phyloP scores from a whole-genome alignment of 352 stramenopile genomes.

The Pythium phragmitis region DNA sequence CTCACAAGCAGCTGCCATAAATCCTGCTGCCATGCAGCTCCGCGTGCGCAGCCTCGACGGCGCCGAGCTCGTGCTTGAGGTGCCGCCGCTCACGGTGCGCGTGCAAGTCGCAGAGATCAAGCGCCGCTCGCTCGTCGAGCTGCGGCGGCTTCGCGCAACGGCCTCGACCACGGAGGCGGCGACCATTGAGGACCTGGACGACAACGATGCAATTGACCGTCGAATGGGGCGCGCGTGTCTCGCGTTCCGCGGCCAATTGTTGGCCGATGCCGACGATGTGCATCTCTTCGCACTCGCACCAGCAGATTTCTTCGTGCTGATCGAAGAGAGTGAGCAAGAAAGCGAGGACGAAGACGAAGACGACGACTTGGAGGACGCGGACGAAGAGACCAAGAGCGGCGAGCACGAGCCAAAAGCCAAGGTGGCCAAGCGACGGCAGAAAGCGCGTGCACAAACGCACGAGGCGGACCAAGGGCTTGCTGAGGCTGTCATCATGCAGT shows the following conservation, averaged over 20 bases:
- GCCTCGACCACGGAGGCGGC: not conserved
- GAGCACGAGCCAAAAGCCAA: constrained; percentile 15
- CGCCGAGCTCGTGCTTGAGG: constrained; percentile 50
- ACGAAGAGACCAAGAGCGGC: constrained; percentile 18
- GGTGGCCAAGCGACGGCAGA: constrained; percentile 4
- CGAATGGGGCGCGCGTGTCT: constrained; percentile 39
- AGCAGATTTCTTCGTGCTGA: constrained; percentile 69
- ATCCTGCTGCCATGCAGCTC: constrained; percentile 27
- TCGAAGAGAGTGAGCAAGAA: constrained; percentile 20
- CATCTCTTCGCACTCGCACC: constrained; percentile 48
- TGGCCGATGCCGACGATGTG: constrained; percentile 56
- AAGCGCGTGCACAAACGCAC: not conserved
- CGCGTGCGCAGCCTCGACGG: constrained; percentile 55
- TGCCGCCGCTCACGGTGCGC: constrained; percentile 38
- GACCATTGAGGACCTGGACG: not conserved
- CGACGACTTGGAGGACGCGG: constrained; percentile 5
- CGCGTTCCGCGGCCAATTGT: constrained; percentile 53
- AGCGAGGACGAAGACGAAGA: not conserved
- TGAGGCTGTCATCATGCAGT: constrained; percentile 28
- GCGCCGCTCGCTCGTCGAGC: constrained; percentile 19
- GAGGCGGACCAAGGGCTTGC: not conserved
- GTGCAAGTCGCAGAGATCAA: constrained; percentile 55
- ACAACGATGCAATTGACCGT: not conserved
- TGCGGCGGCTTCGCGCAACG: constrained; percentile 11
- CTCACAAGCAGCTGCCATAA: no score